Evolutionary conservation across 768 basidiomycete genomes (phyloP).

Genomic region (Lactifluus volemus): DNA sequence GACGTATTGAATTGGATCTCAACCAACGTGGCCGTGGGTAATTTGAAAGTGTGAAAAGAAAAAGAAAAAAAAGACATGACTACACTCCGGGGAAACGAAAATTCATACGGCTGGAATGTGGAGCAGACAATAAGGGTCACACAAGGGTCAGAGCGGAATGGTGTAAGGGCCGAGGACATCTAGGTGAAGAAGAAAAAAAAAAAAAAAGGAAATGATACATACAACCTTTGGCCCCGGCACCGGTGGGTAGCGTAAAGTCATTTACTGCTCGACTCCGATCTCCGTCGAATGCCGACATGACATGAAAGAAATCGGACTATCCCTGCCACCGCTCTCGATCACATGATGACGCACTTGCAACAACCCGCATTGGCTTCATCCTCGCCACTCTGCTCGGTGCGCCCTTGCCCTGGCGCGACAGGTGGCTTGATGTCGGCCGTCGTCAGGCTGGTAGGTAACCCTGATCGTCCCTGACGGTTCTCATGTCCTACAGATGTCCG

Average conservation of each 20-base stretch:
- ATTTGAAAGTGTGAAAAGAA: not conserved
- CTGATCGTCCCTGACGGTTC: conserved; percentile 7
- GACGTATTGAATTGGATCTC: not conserved
- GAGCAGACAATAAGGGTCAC: not conserved
- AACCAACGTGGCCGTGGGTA: conserved; percentile 1
- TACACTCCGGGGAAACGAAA: not conserved
- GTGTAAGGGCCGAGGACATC: conserved; percentile 1
- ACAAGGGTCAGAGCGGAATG: not conserved
- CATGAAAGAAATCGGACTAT: not conserved
- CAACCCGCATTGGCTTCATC: conserved; percentile 51
- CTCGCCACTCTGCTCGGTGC: conserved; percentile 27
- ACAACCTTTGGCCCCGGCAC: not conserved
- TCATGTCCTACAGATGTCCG: conserved; percentile 16
- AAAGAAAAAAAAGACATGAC: not conserved
- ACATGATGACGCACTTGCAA: conserved; percentile 84
- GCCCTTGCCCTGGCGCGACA: conserved; percentile 15
- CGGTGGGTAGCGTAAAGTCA: not conserved
- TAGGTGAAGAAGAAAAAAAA: not conserved
- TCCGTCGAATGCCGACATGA: not conserved
- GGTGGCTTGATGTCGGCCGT: conserved; percentile 12
- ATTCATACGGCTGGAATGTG: not conserved
- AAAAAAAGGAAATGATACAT: not conserved
- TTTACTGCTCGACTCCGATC: not conserved
- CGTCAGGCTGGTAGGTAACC: conserved; percentile 13
- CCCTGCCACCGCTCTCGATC: conserved; percentile 27